phyloP scores from a whole-genome alignment of 257 asterid species.

The Lycium barbarum region DNA sequence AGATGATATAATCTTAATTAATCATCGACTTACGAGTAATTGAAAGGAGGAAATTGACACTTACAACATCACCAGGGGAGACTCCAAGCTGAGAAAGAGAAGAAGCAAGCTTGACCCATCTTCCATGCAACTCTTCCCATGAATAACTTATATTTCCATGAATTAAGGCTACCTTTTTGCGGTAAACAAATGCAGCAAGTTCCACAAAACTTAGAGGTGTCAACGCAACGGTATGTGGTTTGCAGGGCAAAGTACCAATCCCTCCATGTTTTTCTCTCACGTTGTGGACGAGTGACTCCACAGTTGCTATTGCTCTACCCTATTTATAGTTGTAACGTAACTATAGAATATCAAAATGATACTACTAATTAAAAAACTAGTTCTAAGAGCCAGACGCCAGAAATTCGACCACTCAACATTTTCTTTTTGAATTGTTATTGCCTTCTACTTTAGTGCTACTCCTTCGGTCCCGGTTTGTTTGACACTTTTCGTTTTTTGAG shows the following conservation, averaged over 20 bases:
- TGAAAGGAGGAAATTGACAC: constrained; percentile 14
- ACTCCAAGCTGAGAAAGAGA: constrained; percentile 44
- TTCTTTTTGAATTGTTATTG: neutral
- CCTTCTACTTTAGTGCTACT: neutral
- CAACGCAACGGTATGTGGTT: constrained; percentile 41
- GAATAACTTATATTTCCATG: constrained; percentile 29
- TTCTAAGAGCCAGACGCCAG: no score
- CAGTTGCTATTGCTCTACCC: neutral
- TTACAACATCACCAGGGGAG: constrained; percentile 41
- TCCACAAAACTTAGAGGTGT: constrained; percentile 47
- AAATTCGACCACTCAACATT: no score
- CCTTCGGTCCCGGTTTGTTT: no score
- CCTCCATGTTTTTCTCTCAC: constrained; percentile 31
- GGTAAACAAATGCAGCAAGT: constrained; percentile 44
- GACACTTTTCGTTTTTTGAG: no score
- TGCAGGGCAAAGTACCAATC: constrained; percentile 28
- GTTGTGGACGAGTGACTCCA: neutral
- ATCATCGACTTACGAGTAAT: neutral
- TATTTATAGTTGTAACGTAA: neutral
- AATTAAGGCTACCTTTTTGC: constrained; percentile 40
- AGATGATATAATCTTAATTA: neutral
- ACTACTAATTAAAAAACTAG: no score
- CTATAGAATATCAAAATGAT: no score
- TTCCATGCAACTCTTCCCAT: constrained; percentile 44
- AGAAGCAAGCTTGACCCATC: constrained; percentile 52